phyloP scores from a whole-genome alignment of 2,329 filamentous ascomycete genomes.

The Botrytis porri region DNA sequence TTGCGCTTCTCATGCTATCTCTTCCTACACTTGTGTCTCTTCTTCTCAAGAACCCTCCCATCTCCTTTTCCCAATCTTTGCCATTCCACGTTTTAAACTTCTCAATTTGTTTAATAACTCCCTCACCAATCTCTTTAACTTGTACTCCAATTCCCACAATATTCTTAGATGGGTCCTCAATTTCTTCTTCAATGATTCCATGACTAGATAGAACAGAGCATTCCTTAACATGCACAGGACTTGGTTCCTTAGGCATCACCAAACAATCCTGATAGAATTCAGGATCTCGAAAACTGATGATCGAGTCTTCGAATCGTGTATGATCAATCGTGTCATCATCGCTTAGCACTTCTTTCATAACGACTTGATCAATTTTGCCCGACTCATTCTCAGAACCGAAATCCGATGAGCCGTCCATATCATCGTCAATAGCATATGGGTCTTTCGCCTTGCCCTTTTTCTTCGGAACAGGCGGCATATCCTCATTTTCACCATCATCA shows the following conservation, averaged over 20 bases:
- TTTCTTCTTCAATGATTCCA: constrained; percentile 14
- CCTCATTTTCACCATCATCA: not conserved
- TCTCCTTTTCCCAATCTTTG: constrained; percentile 33
- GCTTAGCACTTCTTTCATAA: constrained; percentile 16
- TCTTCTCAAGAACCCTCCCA: constrained; percentile 21
- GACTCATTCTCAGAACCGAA: not conserved
- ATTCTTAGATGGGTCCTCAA: not conserved
- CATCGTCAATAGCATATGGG: not conserved
- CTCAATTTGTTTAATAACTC: constrained; percentile 19
- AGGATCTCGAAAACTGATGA: constrained; percentile 30
- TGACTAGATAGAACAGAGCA: constrained; percentile 9
- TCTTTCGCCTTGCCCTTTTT: not conserved
- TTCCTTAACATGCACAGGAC: constrained; percentile 9
- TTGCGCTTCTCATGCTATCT: constrained; percentile 13
- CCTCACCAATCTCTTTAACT: constrained; percentile 8
- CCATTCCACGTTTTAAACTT: constrained; percentile 36
- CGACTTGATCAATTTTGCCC: constrained; percentile 3
- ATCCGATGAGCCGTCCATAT: constrained; percentile 15
- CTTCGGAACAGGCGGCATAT: not conserved
- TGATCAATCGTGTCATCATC: constrained; percentile 9
- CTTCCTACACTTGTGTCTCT: constrained; percentile 9
- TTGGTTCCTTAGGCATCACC: constrained; percentile 11
- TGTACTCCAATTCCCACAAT: not conserved
- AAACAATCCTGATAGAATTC: constrained; percentile 35
- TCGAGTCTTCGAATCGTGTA: constrained; percentile 12